Evolutionary conservation across 78 protist genomes (phyloP), one percentile per base, ranked within the genome.

Genomic region (Bodo saltans): DNA sequence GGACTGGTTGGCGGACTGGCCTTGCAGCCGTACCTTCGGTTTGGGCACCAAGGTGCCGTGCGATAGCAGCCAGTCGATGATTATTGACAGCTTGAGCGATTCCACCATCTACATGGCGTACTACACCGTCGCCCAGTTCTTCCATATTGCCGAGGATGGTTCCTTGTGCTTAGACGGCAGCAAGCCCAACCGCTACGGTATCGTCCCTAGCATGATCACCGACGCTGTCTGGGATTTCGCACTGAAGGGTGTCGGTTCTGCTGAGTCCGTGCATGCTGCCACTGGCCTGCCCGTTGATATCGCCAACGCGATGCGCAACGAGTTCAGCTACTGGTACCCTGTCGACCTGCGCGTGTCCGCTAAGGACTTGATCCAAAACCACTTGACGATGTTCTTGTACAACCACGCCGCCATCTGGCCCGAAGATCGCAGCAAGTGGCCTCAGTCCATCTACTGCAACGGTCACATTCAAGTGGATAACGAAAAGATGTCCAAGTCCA

Each of bases 51-150:
- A 73, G 35, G 39, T 98, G 69, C 99, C 99, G 52, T 94, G 96
- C 96, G 97, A 91, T 85, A 42, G 26, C 80, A 12, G 68, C 12
- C 91, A 78, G 42, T 68, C 85, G 78, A 92, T 83, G 83, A 78
- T 99, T 38, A 96, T 99, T 71, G 99, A 99, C 85, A 95, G 98
- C 29, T 97, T 99, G 33, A 96, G 99, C 42, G 99, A 99, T 91
- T 96, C 99, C 26, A 98, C 99, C 83, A 95, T 98, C 85, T 99
- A 99, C 94, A 97, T 95, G 98, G 98, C 99, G 11, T 99, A 92
- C 92, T 99, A 99, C 94, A 96, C 99, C 39, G 83, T 98, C 47
- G 96, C 98, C 98, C 96, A 70, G 26, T 92, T 27, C 97, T 96
- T n/a, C 98, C 94, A 75, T 89, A 86, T 26, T 79, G 79, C 74